phyloP scores from a whole-genome alignment of 2,329 filamentous ascomycete genomes.

The Aaosphaeria pasadenensis region DNA sequence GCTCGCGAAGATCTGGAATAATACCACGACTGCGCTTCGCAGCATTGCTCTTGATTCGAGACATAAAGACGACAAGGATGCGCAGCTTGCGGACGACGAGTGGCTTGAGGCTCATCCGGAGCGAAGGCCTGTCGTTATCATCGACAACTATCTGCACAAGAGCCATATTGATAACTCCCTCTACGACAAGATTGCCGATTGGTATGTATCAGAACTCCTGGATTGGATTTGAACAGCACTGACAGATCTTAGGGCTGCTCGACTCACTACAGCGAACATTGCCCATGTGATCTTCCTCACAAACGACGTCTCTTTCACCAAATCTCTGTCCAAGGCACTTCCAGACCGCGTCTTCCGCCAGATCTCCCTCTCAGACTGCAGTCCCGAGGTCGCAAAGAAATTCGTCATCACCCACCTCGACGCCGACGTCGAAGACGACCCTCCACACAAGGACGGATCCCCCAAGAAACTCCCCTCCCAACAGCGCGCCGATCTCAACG shows the following conservation, averaged over 20 bases:
- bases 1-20: slow-evolving; percentile 86
- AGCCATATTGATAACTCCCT: slow-evolving; percentile 48
- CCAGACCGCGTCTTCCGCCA: slow-evolving; percentile 89
- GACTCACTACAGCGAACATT: slow-evolving; percentile 79
- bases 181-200: slow-evolving; percentile 66
- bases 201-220: slow-evolving; percentile 40
- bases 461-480: slow-evolving; percentile 47
- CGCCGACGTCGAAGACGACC: slow-evolving; percentile 42
- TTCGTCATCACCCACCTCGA: slow-evolving; percentile 85
- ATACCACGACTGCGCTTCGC: slow-evolving; percentile 75
- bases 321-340: slow-evolving; percentile 79
- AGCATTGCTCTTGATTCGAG: slow-evolving; percentile 69
- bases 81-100: slow-evolving; percentile 72
- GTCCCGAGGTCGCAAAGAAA: slow-evolving; percentile 77
- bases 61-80: slow-evolving; percentile 71
- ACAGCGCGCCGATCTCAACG: slow-evolving; percentile 56
- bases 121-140: slow-evolving; percentile 74
- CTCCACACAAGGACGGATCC: slow-evolving; percentile 34
- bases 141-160: slow-evolving; percentile 90
- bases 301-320: slow-evolving; percentile 82
- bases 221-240: slow-evolving; percentile 2
- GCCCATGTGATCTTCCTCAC: slow-evolving; percentile 95
- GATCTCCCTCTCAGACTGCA: slow-evolving; percentile 81
- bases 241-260: slow-evolving; percentile 59
- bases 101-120: slow-evolving; percentile 90